Conservation (phyloP, 495 filamentous ascomycete genomes). For the Polyplosphaeria fusca region DNA sequence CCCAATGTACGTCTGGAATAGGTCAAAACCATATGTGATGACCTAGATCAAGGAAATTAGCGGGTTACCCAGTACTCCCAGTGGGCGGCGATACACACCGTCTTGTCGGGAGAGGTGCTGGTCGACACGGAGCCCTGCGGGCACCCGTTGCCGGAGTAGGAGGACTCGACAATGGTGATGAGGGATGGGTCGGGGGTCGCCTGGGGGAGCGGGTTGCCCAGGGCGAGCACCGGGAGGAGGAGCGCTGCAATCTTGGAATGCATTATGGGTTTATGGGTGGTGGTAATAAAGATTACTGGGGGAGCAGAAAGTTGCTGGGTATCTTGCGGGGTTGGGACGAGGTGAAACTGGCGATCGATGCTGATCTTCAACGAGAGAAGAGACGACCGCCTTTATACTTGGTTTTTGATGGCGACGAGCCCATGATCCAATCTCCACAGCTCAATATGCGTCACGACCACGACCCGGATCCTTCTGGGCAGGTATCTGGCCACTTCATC, state of each 20-base stretch:
- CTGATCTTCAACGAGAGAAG: conserved; percentile 17
- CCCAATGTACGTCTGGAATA: conserved; percentile 57
- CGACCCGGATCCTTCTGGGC: conserved; percentile 9
- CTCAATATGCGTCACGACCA: conserved; percentile 8
- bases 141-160: conserved; percentile 48
- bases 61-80: not conserved
- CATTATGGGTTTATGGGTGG: conserved; percentile 41
- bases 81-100: conserved; percentile 4
- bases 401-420: not conserved
- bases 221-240: conserved; percentile 47
- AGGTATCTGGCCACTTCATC: conserved; percentile 15
- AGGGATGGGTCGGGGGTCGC: conserved; percentile 42
- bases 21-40: conserved; percentile 57
- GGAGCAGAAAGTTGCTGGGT: too few species aligned
- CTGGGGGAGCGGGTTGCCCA: conserved; percentile 43
- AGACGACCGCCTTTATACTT: conserved; percentile 15
- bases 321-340: conserved; percentile 5
- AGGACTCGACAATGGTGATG: conserved; percentile 51
- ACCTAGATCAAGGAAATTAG: conserved; percentile 39
- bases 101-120: conserved; percentile 27
- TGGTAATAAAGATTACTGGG: not conserved
- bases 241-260: conserved; percentile 45
- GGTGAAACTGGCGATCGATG: conserved; percentile 14
- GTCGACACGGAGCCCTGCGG: conserved; percentile 30
- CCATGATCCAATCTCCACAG: not conserved